A percentile compares a stretch with the other conserved stretches of the same genome.
phyloP scores from a whole-genome alignment of 179 eudicot genomes.

The Silene noctiflora region DNA sequence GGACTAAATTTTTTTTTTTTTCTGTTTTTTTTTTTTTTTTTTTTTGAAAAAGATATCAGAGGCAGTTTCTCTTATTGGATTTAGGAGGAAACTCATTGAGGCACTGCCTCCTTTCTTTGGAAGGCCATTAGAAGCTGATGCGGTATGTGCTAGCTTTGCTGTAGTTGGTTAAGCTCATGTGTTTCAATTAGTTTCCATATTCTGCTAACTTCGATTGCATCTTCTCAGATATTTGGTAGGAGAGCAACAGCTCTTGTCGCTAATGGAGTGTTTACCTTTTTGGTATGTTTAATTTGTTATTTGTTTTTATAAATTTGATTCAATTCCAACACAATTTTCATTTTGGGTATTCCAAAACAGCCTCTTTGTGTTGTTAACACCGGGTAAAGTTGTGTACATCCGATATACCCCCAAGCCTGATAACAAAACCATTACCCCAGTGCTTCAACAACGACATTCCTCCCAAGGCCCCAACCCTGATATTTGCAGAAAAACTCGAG shows the following conservation, averaged over 20 bases:
- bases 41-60: constrained; percentile 50
- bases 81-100: constrained; percentile 64
- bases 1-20: constrained; percentile 5
- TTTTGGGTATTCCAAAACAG: background rate
- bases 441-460: too few species aligned
- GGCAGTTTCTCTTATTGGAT: constrained; percentile 66
- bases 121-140: constrained; percentile 91
- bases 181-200: constrained; percentile 3
- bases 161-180: background rate
- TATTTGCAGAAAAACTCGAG: background rate
- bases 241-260: constrained; percentile 67
- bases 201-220: constrained; percentile 15
- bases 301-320: background rate
- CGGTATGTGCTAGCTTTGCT: constrained; percentile 38
- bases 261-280: constrained; percentile 71
- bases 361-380: background rate
- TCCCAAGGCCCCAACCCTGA: background rate
- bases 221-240: constrained; percentile 75
- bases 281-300: constrained; percentile 46
- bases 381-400: background rate
- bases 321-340: background rate
- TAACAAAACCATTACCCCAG: too few species aligned
- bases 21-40: background rate
- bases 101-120: constrained; percentile 66
- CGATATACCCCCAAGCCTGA: background rate